Evolutionary conservation across 208 protist species (phyloP).

Genomic region (Trypanosoma boissoni): DNA sequence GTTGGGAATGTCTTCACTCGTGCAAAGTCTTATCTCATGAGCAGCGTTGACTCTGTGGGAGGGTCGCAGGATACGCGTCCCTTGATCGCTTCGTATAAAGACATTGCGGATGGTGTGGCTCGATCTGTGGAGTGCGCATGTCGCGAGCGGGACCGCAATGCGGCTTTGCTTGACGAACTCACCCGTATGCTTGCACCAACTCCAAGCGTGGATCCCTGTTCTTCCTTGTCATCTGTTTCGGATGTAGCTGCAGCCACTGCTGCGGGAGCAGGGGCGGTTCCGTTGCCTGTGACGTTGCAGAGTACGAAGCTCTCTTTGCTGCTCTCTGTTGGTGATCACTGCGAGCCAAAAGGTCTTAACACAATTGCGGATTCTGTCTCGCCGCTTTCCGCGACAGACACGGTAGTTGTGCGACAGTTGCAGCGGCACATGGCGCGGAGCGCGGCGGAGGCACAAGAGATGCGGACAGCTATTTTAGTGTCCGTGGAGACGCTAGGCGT

Average conservation of each 20-base stretch:
- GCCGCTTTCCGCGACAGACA: slow-evolving; percentile 2
- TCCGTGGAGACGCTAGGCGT: slow-evolving; percentile 45
- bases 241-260: not conserved
- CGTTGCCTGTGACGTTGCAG: not conserved
- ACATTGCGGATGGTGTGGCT: not conserved
- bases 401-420: slow-evolving; percentile 27
- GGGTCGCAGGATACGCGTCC: not conserved
- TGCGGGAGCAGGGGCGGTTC: not conserved
- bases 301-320: slow-evolving; percentile 17
- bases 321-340: slow-evolving; percentile 17
- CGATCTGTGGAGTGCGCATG: not conserved
- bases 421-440: slow-evolving; percentile 20
- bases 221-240: not conserved
- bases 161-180: slow-evolving; percentile 2
- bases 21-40: not conserved
- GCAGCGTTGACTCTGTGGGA: not conserved
- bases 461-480: slow-evolving; percentile 33
- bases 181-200: not conserved
- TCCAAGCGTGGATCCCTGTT: not conserved
- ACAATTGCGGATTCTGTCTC: not conserved
- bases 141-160: slow-evolving; percentile 5
- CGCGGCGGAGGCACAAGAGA: slow-evolving; percentile 22
- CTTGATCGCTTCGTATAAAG: slow-evolving; percentile 1
- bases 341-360: slow-evolving; percentile 1
- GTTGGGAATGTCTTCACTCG: not conserved